Evolutionary conservation across 116 monocot species (phyloP), one percentile per base, ranked within the genome.

Genomic region (Trichopus zeylanicus): DNA sequence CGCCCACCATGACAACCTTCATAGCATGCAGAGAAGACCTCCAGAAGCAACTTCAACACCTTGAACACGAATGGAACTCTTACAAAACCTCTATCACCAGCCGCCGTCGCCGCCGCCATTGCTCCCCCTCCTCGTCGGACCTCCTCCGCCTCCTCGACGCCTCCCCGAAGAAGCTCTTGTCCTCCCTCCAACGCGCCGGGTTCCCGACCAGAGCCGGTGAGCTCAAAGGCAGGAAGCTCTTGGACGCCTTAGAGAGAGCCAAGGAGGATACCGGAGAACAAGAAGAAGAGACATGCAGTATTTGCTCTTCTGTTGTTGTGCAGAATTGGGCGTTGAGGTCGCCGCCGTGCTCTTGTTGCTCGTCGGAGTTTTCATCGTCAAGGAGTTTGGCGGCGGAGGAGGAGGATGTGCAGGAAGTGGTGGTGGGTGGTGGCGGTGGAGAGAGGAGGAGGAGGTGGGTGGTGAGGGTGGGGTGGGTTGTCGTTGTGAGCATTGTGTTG

Each of bases 231-330:
- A 54, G 62, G 31, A 47, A 25, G 2, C 61, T 69, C 20, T 29
- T 69, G 51, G 61, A 69, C 20, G 48, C 46, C 15, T 33, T 63
- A 58, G 69, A 70, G 62, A 22, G 35, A 15, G 67, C 62, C 2
- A 32, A 51, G 28, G 57, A 68, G 7, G 74, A 67, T 59, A 24
- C 10, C 34, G 5, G 10, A 6, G 34, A 35, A 6, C 10, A 35
- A 6, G 10, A 6, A 5, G 34, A 35, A 35, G 34, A 35, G 24
- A 24, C 4, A 3, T 62, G 62, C 25, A 61, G 61, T 53, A 29
- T 39, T 18, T 70, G 55, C 55, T 51, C 61, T 11, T 69, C 69
- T 20, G 39, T 22, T 22, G 39, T 69, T 24, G 38, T 42, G 30
- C 62, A 61, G 1, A 33, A 30, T 18, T 21, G 26, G 18, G 60